Conservation (phyloP, 768 basidiomycete species). For the Boletus insuetus region DNA sequence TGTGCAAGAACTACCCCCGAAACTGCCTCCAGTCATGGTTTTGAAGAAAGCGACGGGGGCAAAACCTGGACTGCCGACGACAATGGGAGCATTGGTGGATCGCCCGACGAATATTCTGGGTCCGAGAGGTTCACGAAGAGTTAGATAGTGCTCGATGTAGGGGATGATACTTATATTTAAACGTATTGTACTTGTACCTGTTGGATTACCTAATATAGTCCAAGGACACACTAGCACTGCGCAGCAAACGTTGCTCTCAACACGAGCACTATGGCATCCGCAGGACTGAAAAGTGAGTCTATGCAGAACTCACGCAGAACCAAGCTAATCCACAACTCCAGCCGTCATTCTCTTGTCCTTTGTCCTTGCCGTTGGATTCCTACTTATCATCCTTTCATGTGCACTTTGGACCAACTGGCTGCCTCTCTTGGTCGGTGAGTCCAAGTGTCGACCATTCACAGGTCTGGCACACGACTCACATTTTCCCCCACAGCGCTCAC, state of each 20-base stretch:
- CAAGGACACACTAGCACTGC: not conserved
- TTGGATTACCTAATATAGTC: slow-evolving; percentile 25
- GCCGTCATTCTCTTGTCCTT: slow-evolving; percentile 97
- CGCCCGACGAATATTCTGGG: slow-evolving; percentile 35
- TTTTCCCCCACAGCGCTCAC: slow-evolving; percentile 62
- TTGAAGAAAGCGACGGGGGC: slow-evolving; percentile 22
- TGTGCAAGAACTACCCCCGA: slow-evolving; percentile 8
- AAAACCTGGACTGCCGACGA: slow-evolving; percentile 25
- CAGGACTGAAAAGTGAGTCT: slow-evolving; percentile 65
- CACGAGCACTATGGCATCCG: slow-evolving; percentile 48
- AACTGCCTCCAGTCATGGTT: not conserved
- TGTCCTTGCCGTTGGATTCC: slow-evolving; percentile 95
- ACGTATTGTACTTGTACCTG: slow-evolving; percentile 1
- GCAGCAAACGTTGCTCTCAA: not conserved
- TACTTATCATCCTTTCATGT: slow-evolving; percentile 95
- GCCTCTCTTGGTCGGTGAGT: slow-evolving; percentile 90
- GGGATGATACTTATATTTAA: slow-evolving; percentile 11
- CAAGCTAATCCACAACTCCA: slow-evolving; percentile 30
- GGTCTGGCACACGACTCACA: not conserved
- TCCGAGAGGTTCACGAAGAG: slow-evolving; percentile 31
- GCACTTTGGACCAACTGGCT: slow-evolving; percentile 97
- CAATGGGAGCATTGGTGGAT: slow-evolving; percentile 29
- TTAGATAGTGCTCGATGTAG: slow-evolving; percentile 14
- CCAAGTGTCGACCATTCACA: not conserved
- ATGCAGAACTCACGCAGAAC: not conserved